phyloP scores from a whole-genome alignment of 2,329 filamentous ascomycete genomes.

The Stemphylium lycopersici region DNA sequence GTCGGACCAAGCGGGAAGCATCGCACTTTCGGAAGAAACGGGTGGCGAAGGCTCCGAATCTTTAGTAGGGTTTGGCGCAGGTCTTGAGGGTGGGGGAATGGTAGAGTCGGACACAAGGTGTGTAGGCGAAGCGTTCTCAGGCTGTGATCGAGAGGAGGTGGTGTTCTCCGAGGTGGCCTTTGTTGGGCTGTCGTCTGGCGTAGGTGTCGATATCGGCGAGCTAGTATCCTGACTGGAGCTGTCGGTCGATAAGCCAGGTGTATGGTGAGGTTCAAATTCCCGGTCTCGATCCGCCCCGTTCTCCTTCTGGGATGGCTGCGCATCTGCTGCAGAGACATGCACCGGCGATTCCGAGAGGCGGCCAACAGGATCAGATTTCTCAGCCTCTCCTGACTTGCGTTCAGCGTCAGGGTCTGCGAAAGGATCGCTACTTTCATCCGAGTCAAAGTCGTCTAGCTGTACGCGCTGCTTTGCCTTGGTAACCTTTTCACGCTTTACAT shows the following conservation, averaged over 20 bases:
- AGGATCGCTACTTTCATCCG: constrained; percentile 57
- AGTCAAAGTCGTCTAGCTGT: constrained; percentile 74
- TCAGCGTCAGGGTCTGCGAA: constrained; percentile 49
- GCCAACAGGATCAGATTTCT: constrained; percentile 30
- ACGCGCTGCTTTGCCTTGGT: constrained; percentile 67
- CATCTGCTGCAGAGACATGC: constrained; percentile 65
- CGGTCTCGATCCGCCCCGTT: constrained; percentile 25
- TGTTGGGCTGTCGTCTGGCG: constrained; percentile 40
- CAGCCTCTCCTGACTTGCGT: constrained; percentile 28
- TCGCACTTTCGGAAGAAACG: constrained; percentile 53
- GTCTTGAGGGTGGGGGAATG: constrained; percentile 44
- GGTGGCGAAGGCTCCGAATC: constrained; percentile 35
- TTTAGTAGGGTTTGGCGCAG: constrained; percentile 41
- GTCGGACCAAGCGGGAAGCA: constrained; percentile 81
- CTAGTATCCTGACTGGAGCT: constrained; percentile 69
- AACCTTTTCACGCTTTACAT: constrained; percentile 62
- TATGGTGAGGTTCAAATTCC: constrained; percentile 49
- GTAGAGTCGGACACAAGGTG: constrained; percentile 24
- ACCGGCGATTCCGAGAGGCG: constrained; percentile 71
- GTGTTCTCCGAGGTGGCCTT: constrained; percentile 37
- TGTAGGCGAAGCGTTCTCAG: constrained; percentile 30
- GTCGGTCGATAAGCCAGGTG: constrained; percentile 72
- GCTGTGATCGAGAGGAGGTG: constrained; percentile 22
- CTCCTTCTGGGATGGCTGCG: constrained; percentile 43
- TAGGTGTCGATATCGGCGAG: constrained; percentile 46